Percentiles rank a stretch among this genome's conserved stretches.
Evolutionary conservation across 306 rosid genomes (phyloP).

Genomic region (cucumber (Cucumis sativus)): DNA sequence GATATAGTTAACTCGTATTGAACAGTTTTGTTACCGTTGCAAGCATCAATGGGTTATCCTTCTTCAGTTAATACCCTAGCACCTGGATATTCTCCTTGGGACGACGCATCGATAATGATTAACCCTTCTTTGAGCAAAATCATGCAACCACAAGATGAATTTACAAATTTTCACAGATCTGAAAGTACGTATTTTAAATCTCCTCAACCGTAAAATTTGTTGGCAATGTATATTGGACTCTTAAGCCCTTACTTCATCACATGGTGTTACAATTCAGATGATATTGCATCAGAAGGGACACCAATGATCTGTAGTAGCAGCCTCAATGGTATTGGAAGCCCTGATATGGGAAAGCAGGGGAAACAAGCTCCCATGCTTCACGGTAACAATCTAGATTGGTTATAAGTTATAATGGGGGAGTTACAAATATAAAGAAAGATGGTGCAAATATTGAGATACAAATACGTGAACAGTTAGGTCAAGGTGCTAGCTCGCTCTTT

Average conservation of each 20-base stretch:
- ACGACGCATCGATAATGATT: conserved; percentile 43
- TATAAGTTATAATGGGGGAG: too few species aligned
- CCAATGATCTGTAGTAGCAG: conserved; percentile 27
- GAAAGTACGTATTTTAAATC: conserved; percentile 39
- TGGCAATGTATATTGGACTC: conserved; percentile 26
- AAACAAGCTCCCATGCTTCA: conserved; percentile 39
- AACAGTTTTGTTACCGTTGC: conserved; percentile 63
- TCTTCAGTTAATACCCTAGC: conserved; percentile 40
- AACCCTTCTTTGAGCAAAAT: conserved; percentile 27
- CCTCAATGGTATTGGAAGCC: conserved; percentile 38
- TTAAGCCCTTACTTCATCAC: conserved; percentile 35
- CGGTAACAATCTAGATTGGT: conserved; percentile 31
- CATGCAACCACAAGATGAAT: conserved; percentile 36
- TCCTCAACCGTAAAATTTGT: background rate
- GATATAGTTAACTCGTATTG: conserved; percentile 14
- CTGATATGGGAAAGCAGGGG: conserved; percentile 37
- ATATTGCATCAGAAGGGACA: conserved; percentile 54
- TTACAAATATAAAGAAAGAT: too few species aligned
- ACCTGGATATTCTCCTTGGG: conserved; percentile 57
- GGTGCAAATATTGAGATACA: too few species aligned
- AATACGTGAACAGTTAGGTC: too few species aligned
- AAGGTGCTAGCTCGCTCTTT: too few species aligned
- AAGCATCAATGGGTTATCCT: conserved; percentile 57
- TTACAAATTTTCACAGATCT: conserved; percentile 28
- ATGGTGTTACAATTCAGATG: conserved; percentile 62